Conservation (phyloP, 768 basidiomycete species). For the Asterophora lycoperdoides region DNA sequence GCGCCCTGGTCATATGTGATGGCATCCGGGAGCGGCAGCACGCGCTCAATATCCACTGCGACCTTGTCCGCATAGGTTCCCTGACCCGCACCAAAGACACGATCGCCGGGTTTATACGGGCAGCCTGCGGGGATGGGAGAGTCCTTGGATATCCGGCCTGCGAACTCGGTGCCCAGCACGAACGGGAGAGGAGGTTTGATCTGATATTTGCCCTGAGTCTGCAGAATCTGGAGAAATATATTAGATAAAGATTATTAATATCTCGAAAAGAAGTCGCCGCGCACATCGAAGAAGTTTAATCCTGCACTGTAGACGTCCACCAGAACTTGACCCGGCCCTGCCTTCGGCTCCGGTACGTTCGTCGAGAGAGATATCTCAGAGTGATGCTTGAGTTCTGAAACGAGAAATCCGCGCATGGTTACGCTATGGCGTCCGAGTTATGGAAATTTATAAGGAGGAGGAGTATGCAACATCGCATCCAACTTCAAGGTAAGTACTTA, state of each 20-base stretch:
- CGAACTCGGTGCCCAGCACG: constrained; percentile 79
- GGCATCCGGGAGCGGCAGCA: constrained; percentile 68
- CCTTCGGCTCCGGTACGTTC: constrained; percentile 56
- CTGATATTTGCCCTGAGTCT: constrained; percentile 89
- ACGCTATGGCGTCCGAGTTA: background rate
- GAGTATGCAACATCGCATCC: too few species aligned
- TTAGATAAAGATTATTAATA: too few species aligned
- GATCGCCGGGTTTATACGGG: constrained; percentile 73
- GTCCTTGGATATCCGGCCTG: constrained; percentile 64
- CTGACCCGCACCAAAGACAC: constrained; percentile 80
- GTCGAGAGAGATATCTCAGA: constrained; percentile 52
- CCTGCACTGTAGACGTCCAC: constrained; percentile 74
- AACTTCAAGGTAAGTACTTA: background rate
- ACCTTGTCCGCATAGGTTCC: constrained; percentile 81
- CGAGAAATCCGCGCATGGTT: constrained; percentile 74
- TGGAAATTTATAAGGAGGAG: background rate
- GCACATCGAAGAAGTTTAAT: constrained; percentile 75
- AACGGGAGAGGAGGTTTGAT: constrained; percentile 81
- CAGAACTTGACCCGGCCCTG: constrained; percentile 52
- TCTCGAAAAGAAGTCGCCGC: constrained; percentile 7
- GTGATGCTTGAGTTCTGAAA: constrained; percentile 66
- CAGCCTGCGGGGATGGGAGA: constrained; percentile 82
- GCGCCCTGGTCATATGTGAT: constrained; percentile 86
- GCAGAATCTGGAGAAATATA: constrained; percentile 75
- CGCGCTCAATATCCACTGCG: constrained; percentile 42